A percentile compares a stretch with the other conserved stretches of the same genome.
Conservation (phyloP, 768 basidiomycete species). For the Hericium alpestre region DNA sequence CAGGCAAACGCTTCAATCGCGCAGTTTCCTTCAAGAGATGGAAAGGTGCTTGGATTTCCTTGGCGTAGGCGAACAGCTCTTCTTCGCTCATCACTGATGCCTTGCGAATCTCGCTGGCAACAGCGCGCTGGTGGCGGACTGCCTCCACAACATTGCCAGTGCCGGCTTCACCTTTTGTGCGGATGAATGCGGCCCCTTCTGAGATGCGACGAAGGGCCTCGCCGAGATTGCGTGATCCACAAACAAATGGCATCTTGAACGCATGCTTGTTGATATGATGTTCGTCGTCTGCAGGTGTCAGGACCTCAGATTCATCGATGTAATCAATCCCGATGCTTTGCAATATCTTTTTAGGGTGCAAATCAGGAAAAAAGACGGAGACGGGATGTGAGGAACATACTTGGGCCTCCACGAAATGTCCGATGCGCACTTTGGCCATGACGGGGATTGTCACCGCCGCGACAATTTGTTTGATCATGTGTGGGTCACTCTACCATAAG, state of each 20-base stretch:
- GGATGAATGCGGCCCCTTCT: conserved; percentile 97
- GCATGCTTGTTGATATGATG: conserved; percentile 95
- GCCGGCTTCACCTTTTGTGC: conserved; percentile 90
- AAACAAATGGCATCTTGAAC: conserved; percentile 94
- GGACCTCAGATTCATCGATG: conserved; percentile 89
- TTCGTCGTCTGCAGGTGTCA: conserved; percentile 93
- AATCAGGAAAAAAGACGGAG: not conserved
- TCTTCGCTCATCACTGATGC: conserved; percentile 87
- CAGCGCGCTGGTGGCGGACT: conserved; percentile 81
- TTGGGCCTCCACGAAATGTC: conserved; percentile 96
- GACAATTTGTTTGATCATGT: conserved; percentile 94
- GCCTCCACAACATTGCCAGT: conserved; percentile 90
- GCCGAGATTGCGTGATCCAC: conserved; percentile 89
- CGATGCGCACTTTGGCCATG: conserved; percentile 94
- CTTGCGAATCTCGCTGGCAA: conserved; percentile 75
- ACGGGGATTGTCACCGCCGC: conserved; percentile 93
- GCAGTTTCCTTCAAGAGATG: conserved; percentile 94
- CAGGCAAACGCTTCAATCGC: conserved; percentile 84
- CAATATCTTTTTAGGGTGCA: conserved; percentile 52
- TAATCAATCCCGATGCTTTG: conserved; percentile 94
- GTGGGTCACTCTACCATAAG: conserved; percentile 69
- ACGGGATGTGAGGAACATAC: conserved; percentile 22
- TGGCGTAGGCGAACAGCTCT: conserved; percentile 88
- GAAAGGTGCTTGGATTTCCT: conserved; percentile 87
- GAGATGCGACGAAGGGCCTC: conserved; percentile 94